These are phyloP conservation scores for Telopea speciosissima DNA, from an alignment of 177 flowering plant species.

Conservation along the genomic window DNA sequence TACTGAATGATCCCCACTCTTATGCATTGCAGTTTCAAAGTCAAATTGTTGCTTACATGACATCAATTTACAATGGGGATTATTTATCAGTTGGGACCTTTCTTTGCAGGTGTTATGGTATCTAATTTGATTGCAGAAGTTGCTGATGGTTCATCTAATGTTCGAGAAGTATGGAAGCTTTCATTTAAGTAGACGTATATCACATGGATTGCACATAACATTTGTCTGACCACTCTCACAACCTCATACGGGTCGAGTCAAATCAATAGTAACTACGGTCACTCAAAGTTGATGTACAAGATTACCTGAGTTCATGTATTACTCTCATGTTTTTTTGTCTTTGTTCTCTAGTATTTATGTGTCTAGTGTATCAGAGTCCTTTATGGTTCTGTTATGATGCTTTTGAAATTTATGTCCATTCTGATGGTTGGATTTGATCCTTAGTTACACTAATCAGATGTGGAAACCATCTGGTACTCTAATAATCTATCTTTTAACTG, in stretches of 20 bases:
- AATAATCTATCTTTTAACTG: too few relatives aligned
- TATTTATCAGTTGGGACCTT: background rate
- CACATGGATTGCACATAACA: background rate
- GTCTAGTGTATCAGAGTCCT: background rate
- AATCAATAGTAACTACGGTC: background rate
- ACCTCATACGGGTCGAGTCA: background rate
- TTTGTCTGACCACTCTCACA: background rate
- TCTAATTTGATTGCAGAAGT: slow-evolving; percentile 63
- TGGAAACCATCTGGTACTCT: too few relatives aligned
- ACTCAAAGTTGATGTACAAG: background rate
- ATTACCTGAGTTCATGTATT: background rate
- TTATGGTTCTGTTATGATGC: background rate
- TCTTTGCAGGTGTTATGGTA: slow-evolving; percentile 46
- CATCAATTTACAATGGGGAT: background rate
- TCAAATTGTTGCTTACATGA: background rate
- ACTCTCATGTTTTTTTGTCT: background rate
- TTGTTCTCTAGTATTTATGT: background rate
- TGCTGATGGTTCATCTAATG: slow-evolving; percentile 87
- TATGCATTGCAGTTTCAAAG: too few relatives aligned
- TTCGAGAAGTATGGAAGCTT: slow-evolving; percentile 95
- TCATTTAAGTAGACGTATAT: slow-evolving; percentile 32
- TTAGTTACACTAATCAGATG: background rate
- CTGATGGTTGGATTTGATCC: background rate
- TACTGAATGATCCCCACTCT: background rate
- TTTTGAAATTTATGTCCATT: background rate